Conservation (phyloP, 345 rosid genomes). For the Gossypium ekmanianum region DNA sequence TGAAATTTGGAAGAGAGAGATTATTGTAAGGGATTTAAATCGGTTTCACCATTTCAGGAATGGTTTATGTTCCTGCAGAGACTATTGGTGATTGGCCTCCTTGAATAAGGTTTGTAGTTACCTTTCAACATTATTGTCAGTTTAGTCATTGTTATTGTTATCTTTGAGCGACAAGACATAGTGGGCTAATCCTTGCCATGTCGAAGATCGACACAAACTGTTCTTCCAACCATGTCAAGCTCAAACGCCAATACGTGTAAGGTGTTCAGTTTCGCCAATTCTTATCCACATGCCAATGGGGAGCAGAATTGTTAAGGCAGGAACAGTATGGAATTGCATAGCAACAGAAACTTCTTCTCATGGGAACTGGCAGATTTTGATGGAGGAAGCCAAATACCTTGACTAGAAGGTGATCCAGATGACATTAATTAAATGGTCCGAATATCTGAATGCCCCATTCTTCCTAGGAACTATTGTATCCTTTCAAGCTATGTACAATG, state of each 20-base stretch:
- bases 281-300: constrained; percentile 26
- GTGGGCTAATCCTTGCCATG: not conserved
- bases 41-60: constrained; percentile 34
- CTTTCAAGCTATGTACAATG: constrained; percentile 30
- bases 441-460: constrained; percentile 40
- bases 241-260: constrained; percentile 43
- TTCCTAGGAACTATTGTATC: constrained; percentile 28
- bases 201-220: not conserved
- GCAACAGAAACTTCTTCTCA: constrained; percentile 34
- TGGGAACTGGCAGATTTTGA: constrained; percentile 34
- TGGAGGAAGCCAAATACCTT: constrained; percentile 21
- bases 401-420: constrained; percentile 24
- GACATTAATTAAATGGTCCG: constrained; percentile 49
- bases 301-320: constrained; percentile 33
- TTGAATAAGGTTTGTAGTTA: not conserved
- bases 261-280: constrained; percentile 44
- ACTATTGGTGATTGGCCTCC: constrained; percentile 33
- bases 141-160: no score
- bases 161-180: not conserved
- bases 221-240: constrained; percentile 22
- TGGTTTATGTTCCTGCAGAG: constrained; percentile 38
- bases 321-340: constrained; percentile 42
- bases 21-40: constrained; percentile 34
- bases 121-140: no score
- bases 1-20: constrained; percentile 30